Evolutionary conservation across 805 yeast genomes (phyloP), one percentile per base, ranked within the genome.

Genomic region (Metschnikowia noctiluminum): DNA sequence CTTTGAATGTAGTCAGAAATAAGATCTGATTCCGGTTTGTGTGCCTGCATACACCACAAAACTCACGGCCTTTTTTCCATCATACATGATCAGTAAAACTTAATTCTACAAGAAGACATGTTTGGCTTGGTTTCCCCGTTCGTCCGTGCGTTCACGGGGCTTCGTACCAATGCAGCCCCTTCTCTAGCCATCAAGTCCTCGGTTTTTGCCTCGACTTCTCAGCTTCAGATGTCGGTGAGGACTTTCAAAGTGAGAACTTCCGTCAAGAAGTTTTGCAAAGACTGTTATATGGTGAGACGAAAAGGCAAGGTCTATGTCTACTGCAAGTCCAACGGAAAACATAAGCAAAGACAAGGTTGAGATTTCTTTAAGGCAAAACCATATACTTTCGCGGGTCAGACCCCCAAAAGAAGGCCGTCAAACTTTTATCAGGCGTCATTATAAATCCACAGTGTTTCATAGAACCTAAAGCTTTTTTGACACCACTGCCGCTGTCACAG

Each of bases 301-400:
- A 94, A 91, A 71, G 99, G 99, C 38, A 79, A 94, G 61, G 92
- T 91, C 11, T 89, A 89, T 56, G 96, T 94, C 36, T 85, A 88
- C 64, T 92, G 99, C 77, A 94, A 91, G 67, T 77, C 94, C 42
- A 89, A 91, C 65, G 89, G 90, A 54, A 89, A 89, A 57, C 61
- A 57, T 43, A 57, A 57, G 51, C 61, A 57, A 38, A 56, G 60
- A 52, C 61, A 57, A 38, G 61, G 61, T 5, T 57, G 37, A 30
- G 32, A 9, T 30, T 30, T 12, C n/a, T n/a, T 30, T 21, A 4
- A 21, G 6, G 2, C 32, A 10, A 2, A 37, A 9, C 27, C 27
- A 7, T 3, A 13, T 3, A 35, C 14, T 6, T 14, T 35, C 12
- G 7, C 14, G 9, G 3, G 14, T 35, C 37, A 13, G 16, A 6